Conservation (phyloP, 495 filamentous ascomycete genomes). For the Lentithecium fluviatile region DNA sequence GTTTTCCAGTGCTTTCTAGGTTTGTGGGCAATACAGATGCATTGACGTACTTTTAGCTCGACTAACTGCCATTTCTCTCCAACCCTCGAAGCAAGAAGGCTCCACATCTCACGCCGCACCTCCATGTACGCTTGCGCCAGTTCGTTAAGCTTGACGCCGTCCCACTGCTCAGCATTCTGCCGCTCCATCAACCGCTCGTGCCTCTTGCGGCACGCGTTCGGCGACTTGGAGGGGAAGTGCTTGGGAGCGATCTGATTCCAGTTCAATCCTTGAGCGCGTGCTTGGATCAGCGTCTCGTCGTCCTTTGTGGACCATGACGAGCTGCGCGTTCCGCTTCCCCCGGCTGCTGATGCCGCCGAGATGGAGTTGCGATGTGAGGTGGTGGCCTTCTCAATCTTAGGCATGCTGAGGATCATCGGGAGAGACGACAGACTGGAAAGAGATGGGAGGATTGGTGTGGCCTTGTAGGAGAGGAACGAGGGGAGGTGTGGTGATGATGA, state of each 20-base stretch:
- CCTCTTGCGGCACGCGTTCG: conserved; percentile 76
- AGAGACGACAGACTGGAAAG: conserved; percentile 6
- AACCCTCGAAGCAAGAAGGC: conserved; percentile 56
- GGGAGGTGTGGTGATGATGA: conserved; percentile 4
- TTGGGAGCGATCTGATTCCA: conserved; percentile 69
- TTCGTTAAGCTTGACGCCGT: conserved; percentile 62
- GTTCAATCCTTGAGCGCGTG: conserved; percentile 64
- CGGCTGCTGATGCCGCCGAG: conserved; percentile 30
- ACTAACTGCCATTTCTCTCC: conserved; percentile 69
- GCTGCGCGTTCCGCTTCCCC: conserved; percentile 16
- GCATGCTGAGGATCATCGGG: conserved; percentile 33
- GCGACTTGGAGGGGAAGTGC: conserved; percentile 69
- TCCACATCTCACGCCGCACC: conserved; percentile 71
- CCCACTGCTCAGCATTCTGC: conserved; percentile 63
- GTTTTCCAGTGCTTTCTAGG: too few relatives aligned
- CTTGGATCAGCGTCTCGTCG: conserved; percentile 60
- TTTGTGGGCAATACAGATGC: background rate
- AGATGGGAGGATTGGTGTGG: background rate
- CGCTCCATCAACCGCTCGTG: conserved; percentile 73
- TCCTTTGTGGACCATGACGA: conserved; percentile 61
- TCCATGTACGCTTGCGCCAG: conserved; percentile 67
- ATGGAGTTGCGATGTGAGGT: conserved; percentile 22
- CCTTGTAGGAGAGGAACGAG: background rate
- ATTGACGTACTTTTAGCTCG: conserved; percentile 61
- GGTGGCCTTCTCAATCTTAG: conserved; percentile 30